Percentiles rank a stretch among this genome's conserved stretches.
Conservation (phyloP, 495 filamentous ascomycete species). For the Talaromyces wortmannii region DNA sequence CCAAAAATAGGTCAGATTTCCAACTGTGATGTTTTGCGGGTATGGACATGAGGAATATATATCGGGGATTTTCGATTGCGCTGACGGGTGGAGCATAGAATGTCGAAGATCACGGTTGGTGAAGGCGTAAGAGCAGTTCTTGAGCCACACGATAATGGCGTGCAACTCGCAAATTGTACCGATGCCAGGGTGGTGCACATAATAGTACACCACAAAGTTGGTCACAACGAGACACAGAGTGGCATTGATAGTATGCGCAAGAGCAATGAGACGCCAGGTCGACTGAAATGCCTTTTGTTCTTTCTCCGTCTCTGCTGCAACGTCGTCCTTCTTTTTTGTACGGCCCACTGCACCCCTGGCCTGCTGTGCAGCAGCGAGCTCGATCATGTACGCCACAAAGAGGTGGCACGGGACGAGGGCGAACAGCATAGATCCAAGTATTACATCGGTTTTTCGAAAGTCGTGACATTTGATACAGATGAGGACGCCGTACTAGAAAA, state of each 20-base stretch:
- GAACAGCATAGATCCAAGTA: slow-evolving; percentile 69
- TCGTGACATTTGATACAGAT: slow-evolving; percentile 90
- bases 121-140: slow-evolving; percentile 90
- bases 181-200: slow-evolving; percentile 88
- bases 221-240: slow-evolving; percentile 73
- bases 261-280: slow-evolving; percentile 72
- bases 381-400: slow-evolving; percentile 81
- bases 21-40: slow-evolving; percentile 78
- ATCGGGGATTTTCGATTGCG: slow-evolving; percentile 57
- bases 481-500: slow-evolving; percentile 74
- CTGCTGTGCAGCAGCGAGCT: slow-evolving; percentile 68
- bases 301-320: slow-evolving; percentile 46
- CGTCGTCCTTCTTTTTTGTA: slow-evolving; percentile 46
- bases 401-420: slow-evolving; percentile 84
- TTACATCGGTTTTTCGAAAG: slow-evolving; percentile 70
- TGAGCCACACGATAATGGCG: slow-evolving; percentile 92
- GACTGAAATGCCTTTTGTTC: slow-evolving; percentile 49
- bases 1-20: slow-evolving; percentile 91
- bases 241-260: slow-evolving; percentile 74
- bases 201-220: slow-evolving; percentile 79
- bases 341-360: slow-evolving; percentile 60
- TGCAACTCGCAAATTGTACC: slow-evolving; percentile 87
- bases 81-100: slow-evolving; percentile 65
- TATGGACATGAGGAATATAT: slow-evolving; percentile 83
- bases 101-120: slow-evolving; percentile 94